Conservation (phyloP, 257 asterid genomes). For the Primulina eburnea region DNA sequence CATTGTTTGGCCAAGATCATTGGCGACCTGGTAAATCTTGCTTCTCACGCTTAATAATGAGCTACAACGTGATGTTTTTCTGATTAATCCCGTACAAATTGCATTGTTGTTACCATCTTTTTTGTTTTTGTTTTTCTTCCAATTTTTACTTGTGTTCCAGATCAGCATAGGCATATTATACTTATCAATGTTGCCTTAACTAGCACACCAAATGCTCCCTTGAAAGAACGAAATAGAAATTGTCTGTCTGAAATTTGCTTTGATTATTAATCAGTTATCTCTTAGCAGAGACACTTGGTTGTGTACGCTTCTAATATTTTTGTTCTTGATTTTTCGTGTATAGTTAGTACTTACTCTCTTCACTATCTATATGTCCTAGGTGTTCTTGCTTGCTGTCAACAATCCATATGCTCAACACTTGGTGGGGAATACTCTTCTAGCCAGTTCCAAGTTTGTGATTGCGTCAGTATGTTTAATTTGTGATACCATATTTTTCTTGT, state of each 20-base stretch:
- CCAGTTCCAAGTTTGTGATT: conserved; percentile 56
- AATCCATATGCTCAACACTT: conserved; percentile 60
- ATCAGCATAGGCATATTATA: too few species aligned
- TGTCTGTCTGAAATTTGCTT: not conserved
- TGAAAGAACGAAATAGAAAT: too few species aligned
- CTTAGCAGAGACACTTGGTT: not conserved
- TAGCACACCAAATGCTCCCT: not conserved
- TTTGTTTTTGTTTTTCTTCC: too few species aligned
- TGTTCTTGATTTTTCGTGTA: not conserved
- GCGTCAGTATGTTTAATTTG: conserved; percentile 46
- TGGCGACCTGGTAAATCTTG: conserved; percentile 50
- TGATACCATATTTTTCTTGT: not conserved
- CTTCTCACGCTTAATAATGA: not conserved
- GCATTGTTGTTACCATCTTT: not conserved
- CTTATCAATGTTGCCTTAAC: not conserved
- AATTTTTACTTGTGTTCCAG: too few species aligned
- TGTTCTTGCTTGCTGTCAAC: conserved; percentile 48
- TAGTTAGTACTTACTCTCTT: not conserved
- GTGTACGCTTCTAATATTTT: not conserved
- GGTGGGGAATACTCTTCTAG: conserved; percentile 56
- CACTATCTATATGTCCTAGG: conserved; percentile 28
- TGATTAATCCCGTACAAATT: not conserved
- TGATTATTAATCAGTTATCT: not conserved
- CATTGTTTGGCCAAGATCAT: conserved; percentile 46
- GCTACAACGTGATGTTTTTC: not conserved